These are phyloP conservation scores for Theileria sp. DNA, from an alignment of 169 alveolate genomes.

Conservation along the genomic window DNA sequence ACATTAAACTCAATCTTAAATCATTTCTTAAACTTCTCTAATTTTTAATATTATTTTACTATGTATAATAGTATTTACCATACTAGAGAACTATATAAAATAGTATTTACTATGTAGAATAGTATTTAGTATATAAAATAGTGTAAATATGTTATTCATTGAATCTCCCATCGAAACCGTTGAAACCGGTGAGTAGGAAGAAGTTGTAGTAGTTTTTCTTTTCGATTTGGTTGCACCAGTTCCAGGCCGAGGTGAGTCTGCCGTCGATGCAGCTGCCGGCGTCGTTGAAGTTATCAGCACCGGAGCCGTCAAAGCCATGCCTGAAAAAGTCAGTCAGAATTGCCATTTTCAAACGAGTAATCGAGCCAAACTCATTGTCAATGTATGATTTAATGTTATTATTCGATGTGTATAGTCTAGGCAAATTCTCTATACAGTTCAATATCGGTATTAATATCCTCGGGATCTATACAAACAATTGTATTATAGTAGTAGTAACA, in stretches of 20 bases:
- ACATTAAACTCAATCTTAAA: constrained; percentile 36
- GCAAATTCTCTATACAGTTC: constrained; percentile 83
- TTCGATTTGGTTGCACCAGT: constrained; percentile 90
- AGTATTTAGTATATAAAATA: constrained; percentile 1
- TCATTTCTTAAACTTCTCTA: constrained; percentile 48
- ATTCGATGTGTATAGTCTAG: constrained; percentile 79
- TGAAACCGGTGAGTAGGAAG: constrained; percentile 88
- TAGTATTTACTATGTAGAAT: no score
- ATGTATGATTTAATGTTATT: constrained; percentile 75
- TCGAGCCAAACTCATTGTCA: constrained; percentile 84
- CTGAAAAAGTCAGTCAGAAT: constrained; percentile 90
- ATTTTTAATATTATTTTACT: no score
- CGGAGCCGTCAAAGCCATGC: constrained; percentile 93
- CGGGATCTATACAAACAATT: constrained; percentile 78
- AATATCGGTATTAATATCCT: constrained; percentile 87
- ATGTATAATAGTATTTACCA: no score
- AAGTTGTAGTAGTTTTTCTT: constrained; percentile 87
- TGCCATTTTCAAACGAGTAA: constrained; percentile 73
- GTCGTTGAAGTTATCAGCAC: constrained; percentile 91
- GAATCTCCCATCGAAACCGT: constrained; percentile 88
- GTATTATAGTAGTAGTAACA: no score
- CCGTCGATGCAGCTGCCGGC: constrained; percentile 95
- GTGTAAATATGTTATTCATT: constrained; percentile 37
- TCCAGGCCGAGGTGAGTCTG: constrained; percentile 91
- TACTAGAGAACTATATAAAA: no score